Evolutionary conservation across 2,329 filamentous ascomycete genomes (phyloP), one percentile per base, ranked within the genome.

Genomic region (Aspergillus sp.): DNA sequence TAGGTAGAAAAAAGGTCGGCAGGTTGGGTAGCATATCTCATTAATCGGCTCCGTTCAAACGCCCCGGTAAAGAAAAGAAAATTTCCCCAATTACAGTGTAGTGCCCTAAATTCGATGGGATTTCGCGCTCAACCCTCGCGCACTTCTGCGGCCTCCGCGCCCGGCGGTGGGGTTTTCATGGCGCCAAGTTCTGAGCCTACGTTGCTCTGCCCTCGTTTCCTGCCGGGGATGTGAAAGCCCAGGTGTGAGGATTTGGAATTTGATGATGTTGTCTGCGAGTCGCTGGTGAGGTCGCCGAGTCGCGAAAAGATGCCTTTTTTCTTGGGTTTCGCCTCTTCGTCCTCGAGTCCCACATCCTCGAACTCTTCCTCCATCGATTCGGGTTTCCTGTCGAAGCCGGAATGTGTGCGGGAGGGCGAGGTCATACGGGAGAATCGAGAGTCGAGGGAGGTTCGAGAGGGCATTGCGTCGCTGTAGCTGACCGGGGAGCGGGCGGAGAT

Each of bases 401-500:
- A 81, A 58, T 83, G 81, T 55, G 88, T 74, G 7, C 86, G 82
- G 9, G 87, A 85, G 61, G 88, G 83, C 18, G 87, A 85, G 49
- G 86, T 80, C 59, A 88, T 83, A 58, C 84, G 81, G 72, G 85
- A 83, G 64, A 86, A 84, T 51, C 87, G 84, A 6, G 91, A 91
- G 73, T 97, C 92, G 64, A 96, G 85, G 57, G 90, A 95, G 66
- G 91, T 89, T 57, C 93, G 89, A 18, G 87, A 84, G n/a, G 77
- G 83, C 68, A 78, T 79, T 56, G 82, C 77, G 55, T 90, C 86
- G 62, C 82, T 74, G 59, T 82, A 79, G 54, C 83, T 75, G 57
- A 97, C 79, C 9, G 92, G 94, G 45, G 92, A 95, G 63, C 88
- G 88, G 45, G 93, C 94, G 53, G 90, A 93, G 61, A 98, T 96